These are phyloP conservation scores for Sisymbrium altissimum DNA, from an alignment of 345 rosid genomes.

Conservation along the genomic window DNA sequence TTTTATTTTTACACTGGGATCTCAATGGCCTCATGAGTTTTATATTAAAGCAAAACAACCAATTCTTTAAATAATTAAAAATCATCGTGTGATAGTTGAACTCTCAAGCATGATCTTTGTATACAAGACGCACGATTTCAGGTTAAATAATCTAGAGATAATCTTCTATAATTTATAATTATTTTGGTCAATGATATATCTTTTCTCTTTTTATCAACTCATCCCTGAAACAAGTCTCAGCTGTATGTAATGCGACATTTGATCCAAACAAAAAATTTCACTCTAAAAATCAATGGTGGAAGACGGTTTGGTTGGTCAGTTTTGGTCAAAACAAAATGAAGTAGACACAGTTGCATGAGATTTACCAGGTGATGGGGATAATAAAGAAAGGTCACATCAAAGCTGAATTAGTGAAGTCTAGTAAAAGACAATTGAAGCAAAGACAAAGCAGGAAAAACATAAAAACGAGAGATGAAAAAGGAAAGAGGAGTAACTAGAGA, in stretches of 20 bases:
- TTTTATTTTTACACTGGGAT: background rate
- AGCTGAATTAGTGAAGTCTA: slow-evolving; percentile 7
- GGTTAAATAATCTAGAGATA: background rate
- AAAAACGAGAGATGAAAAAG: slow-evolving; percentile 2
- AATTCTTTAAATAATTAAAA: background rate
- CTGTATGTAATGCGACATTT: background rate
- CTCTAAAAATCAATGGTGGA: background rate
- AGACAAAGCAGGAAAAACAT: slow-evolving; percentile 14
- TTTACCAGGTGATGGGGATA: slow-evolving; percentile 3
- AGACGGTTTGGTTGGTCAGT: background rate
- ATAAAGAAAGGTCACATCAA: slow-evolving; percentile 12
- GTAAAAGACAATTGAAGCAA: slow-evolving; percentile 20
- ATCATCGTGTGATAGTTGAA: slow-evolving; percentile 9
- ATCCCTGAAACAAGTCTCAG: background rate
- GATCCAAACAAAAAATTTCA: background rate
- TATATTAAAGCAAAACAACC: background rate
- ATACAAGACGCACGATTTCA: slow-evolving; percentile 2
- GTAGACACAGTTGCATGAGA: slow-evolving; percentile 6
- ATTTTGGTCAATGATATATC: background rate
- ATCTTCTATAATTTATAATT: background rate
- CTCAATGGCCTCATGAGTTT: background rate
- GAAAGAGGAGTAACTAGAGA: slow-evolving; percentile 25
- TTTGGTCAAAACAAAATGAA: background rate
- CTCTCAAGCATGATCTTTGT: background rate
- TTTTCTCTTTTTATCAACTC: background rate